Evolutionary conservation across 2,329 filamentous ascomycete species (phyloP).

Genomic region (Colletotrichum higginsianum): DNA sequence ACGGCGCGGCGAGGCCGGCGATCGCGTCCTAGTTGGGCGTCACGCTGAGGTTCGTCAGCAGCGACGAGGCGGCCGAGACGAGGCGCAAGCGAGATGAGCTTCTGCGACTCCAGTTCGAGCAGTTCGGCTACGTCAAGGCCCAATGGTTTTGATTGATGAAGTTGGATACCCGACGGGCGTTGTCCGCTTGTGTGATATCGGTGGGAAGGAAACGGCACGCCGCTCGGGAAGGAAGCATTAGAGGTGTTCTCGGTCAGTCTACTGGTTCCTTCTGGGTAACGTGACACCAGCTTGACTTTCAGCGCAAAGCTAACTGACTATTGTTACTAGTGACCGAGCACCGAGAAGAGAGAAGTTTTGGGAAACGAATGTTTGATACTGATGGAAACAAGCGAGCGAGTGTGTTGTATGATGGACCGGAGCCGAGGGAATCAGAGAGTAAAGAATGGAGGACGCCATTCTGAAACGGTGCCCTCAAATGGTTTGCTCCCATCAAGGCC

Average conservation of each 20-base stretch:
- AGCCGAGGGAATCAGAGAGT: too few species aligned
- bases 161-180: too few species aligned
- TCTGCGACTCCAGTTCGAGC: constrained; percentile 18
- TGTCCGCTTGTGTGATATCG: too few species aligned
- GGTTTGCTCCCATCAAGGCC: too few species aligned
- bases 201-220: not conserved
- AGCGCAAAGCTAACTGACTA: too few species aligned
- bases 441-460: not conserved
- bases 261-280: too few species aligned
- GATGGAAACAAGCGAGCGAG: not conserved
- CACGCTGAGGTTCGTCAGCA: constrained; percentile 1
- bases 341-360: too few species aligned
- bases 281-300: too few species aligned
- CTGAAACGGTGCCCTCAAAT: not conserved
- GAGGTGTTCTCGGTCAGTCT: not conserved
- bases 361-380: too few species aligned
- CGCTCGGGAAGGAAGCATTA: not conserved
- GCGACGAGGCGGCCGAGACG: constrained; percentile 4
- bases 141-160: constrained; percentile 4
- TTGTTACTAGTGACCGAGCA: too few species aligned
- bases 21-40: constrained; percentile 32
- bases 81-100: constrained; percentile 20
- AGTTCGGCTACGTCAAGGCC: constrained; percentile 11
- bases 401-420: too few species aligned
- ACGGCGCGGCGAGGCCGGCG: constrained; percentile 1